Evolutionary conservation across 495 filamentous ascomycete species (phyloP), one percentile per base, ranked within the genome.

Genomic region (Hypoxylon perforatum): DNA sequence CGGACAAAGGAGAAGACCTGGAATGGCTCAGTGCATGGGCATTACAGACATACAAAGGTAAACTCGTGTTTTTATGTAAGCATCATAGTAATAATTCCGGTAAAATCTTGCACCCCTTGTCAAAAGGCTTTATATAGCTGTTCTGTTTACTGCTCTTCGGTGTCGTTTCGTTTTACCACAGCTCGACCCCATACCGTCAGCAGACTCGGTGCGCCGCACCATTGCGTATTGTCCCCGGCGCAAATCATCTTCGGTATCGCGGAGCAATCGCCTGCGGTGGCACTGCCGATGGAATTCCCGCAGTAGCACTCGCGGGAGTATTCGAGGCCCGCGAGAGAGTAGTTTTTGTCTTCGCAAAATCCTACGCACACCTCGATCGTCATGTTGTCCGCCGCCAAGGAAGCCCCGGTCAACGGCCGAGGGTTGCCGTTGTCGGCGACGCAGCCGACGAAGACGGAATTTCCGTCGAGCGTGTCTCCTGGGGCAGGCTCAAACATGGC

Each of bases 391-490:
- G 44, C 35, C 21, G 17, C 42, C 5, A 47, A 58, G 0, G 54
- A 55, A 17, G 49, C 52, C 22, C 55, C 50, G 4, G 11, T 47
- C 51, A 47, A 30, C n/a, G 55, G 15, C 25, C 65, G 54, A 4
- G 48, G 10, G 11, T 11, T 52, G 14, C 69, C 57, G 38, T 12
- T 65, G 67, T 89, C 84, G 19, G 61, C 66, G 35, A 68, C 81
- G 69, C 86, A 88, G 30, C 84, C 84, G 21, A 77, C 64, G 70
- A 85, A 88, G 19, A 71, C 70, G 21, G 54, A 46, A 22, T 4
- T 57, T 6, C 35, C 55, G 44, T 25, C 35, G 4, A 69, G 55
- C n/a, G 5, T 22, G n/a, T 69, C 23, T 1, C 65, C 65, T 14
- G 51, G 35, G 0, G 60, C 30, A 22, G 65, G 60, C 22, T 57